Percentiles rank a stretch among this genome's conserved stretches.
These are phyloP conservation scores for Piper longum DNA, from an alignment of 164 flowering plant species.

Conservation along the genomic window DNA sequence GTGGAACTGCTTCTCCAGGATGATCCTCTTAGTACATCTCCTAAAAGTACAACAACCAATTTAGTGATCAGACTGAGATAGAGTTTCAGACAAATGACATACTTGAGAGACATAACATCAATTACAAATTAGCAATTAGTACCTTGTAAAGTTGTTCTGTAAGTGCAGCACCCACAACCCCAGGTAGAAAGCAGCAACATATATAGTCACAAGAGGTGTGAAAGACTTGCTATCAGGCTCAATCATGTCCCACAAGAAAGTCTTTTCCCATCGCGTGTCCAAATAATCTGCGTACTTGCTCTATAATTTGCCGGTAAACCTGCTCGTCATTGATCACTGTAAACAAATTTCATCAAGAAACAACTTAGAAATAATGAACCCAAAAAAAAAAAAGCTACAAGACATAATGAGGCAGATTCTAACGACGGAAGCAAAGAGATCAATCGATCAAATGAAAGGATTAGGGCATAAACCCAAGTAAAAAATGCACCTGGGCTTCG, in stretches of 20 bases:
- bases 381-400: too few species aligned
- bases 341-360: not conserved
- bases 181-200: constrained; percentile 69
- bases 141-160: constrained; percentile 91
- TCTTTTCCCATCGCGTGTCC: constrained; percentile 53
- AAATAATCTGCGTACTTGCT: constrained; percentile 65
- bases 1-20: constrained; percentile 69
- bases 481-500: too few species aligned
- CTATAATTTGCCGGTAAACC: constrained; percentile 23
- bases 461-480: too few species aligned
- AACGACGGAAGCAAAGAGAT: too few species aligned
- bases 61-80: too few species aligned
- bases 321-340: not conserved
- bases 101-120: too few species aligned
- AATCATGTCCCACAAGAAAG: constrained; percentile 62
- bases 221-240: constrained; percentile 66
- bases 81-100: too few species aligned
- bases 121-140: not conserved
- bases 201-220: constrained; percentile 52
- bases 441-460: too few species aligned
- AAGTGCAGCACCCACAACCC: constrained; percentile 73
- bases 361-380: not conserved
- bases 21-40: constrained; percentile 94
- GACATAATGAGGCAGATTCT: too few species aligned
- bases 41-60: constrained; percentile 19